phyloP scores from a whole-genome alignment of 129 eudicot species.

The Escallonia herrerae region DNA sequence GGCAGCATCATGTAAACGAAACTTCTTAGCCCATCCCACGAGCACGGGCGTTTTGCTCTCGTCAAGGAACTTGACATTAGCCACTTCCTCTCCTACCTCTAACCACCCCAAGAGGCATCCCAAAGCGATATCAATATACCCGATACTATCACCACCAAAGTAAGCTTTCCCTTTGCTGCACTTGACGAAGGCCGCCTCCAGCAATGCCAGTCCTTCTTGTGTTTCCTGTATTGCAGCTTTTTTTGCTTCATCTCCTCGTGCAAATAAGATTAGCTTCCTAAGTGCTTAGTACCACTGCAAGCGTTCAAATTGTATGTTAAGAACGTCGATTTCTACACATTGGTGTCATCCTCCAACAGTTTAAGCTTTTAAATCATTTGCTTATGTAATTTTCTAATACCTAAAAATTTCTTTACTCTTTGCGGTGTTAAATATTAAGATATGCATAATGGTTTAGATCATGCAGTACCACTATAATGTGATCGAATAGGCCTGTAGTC shows the following conservation, averaged over 20 bases:
- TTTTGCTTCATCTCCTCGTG: constrained; percentile 1
- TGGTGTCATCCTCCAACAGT: no score
- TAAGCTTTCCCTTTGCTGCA: constrained; percentile 21
- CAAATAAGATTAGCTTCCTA: constrained; percentile 2
- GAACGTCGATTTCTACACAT: no score
- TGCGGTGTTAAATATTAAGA: no score
- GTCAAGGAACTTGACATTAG: no score
- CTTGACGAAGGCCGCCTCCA: constrained; percentile 17
- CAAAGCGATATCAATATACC: constrained; percentile 19
- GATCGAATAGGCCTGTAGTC: not conserved
- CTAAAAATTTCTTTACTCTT: no score
- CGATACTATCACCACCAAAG: constrained; percentile 19
- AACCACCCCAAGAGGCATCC: constrained; percentile 16
- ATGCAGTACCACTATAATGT: not conserved
- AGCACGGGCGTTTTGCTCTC: no score
- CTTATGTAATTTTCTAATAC: no score
- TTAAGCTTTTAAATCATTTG: no score
- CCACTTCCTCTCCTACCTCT: not conserved
- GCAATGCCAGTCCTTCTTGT: not conserved
- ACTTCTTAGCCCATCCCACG: no score
- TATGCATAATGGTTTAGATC: no score
- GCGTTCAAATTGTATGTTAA: no score
- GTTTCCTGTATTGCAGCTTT: not conserved
- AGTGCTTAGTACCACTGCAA: constrained; percentile 17
- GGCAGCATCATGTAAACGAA: no score